Base-by-base conservation (phyloP, 768 basidiomycete species). In the Clavaria fumosa region DNA sequence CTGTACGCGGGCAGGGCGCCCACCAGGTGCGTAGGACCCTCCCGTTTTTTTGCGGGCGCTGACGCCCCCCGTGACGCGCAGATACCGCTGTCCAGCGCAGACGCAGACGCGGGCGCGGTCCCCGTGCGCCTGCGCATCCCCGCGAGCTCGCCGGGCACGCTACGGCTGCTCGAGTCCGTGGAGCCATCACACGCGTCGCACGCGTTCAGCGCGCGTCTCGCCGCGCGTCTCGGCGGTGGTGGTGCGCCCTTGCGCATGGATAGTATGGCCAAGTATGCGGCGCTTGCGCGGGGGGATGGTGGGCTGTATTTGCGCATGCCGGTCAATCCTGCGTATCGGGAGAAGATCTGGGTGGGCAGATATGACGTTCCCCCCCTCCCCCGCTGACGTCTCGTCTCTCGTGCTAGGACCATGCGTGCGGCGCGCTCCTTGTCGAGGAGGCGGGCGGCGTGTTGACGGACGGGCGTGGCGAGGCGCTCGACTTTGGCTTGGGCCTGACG, bases 101-200 rank as follows among this genome's bases (percentile, higher is more conserved):
- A 67, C 30, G 64, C 72, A 15, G 58, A 54, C 4, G 59, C 65
- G 5, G 58, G 88, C 28, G 49, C 38, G 18, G 80, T 86, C 44
- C 64, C 73, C 5, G 43, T 60, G 7, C 58, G 71, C 34, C 53
- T 65, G 7, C 57, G n/a, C 19, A 81, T 86, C 44, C 64, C 73
- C 5, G 43, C 61, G 7, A 59, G 71, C 34, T 53, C 65, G 7
- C 57, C 63, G 2, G 58, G 62, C 7, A 55, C 56, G 9, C 61
- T 88, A 34, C 68, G 66, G 43, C 76, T 90, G 58, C 74, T 97
- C 44, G 90, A 97, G 60, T 89, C 84, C 3, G 83, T 93, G 31
- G 93, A 99, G 52, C 73, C 82, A 3, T 79, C 77, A 0, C 95
- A 99, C 53, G 79, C 85, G 1, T 82, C 88, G n/a, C 84, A 90